phyloP scores from a whole-genome alignment of 768 basidiomycete genomes.

The Mycena epipterygia region DNA sequence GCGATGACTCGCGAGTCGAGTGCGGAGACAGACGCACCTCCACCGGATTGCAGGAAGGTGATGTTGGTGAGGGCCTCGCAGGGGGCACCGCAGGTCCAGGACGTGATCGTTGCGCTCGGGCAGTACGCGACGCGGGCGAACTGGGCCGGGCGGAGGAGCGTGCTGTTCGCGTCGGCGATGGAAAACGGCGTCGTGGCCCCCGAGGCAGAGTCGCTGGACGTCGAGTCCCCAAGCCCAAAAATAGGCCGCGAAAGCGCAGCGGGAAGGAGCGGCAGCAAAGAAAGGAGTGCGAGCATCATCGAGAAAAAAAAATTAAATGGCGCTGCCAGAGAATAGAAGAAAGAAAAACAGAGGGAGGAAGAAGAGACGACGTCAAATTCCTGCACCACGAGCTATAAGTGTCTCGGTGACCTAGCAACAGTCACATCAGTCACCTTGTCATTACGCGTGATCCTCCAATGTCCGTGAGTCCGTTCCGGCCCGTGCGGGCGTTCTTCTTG shows the following conservation, averaged over 20 bases:
- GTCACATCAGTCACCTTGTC: no score
- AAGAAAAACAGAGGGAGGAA: not conserved
- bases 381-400: no score
- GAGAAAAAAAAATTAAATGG: not conserved
- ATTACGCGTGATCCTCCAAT: no score
- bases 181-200: not conserved
- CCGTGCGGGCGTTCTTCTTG: slow-evolving; percentile 49
- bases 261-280: not conserved
- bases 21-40: slow-evolving; percentile 46
- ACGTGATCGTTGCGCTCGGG: slow-evolving; percentile 45
- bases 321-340: not conserved
- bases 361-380: no score
- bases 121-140: slow-evolving; percentile 58
- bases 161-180: slow-evolving; percentile 3
- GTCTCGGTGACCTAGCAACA: no score
- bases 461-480: no score
- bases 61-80: slow-evolving; percentile 20
- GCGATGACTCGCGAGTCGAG: not conserved
- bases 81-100: slow-evolving; percentile 36
- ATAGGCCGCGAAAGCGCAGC: not conserved
- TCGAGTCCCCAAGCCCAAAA: not conserved
- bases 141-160: slow-evolving; percentile 46
- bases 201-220: not conserved
- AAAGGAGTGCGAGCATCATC: not conserved
- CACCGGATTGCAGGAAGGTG: slow-evolving; percentile 44